Percentiles rank a stretch among this genome's conserved stretches.
Conservation (phyloP, 192 early-diverging fungal genomes). For the Polychytrium aggregatum region DNA sequence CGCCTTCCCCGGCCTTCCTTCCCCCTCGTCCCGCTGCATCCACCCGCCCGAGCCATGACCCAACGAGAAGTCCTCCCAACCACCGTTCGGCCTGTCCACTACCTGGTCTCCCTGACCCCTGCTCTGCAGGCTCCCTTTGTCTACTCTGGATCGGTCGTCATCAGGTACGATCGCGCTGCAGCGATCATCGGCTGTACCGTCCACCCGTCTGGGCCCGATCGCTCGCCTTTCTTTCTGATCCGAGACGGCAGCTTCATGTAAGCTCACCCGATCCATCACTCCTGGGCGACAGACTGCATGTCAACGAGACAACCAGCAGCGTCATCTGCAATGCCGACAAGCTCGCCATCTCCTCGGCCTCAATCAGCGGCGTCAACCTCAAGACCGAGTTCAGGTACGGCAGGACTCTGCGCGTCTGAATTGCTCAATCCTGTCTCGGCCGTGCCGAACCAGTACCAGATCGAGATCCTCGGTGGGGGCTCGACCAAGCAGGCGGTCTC, state of each 20-base stretch:
- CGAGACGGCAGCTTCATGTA: no score
- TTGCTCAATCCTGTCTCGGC: background rate
- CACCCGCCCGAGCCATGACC: no score
- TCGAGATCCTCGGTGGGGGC: background rate
- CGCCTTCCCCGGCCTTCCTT: no score
- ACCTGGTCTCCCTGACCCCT: slow-evolving; percentile 68
- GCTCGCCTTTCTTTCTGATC: no score
- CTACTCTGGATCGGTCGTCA: slow-evolving; percentile 65
- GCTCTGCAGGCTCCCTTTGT: slow-evolving; percentile 63
- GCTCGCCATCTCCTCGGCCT: slow-evolving; percentile 18
- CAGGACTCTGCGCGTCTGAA: background rate
- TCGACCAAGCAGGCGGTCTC: background rate
- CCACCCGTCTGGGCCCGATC: no score
- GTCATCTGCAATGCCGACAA: slow-evolving; percentile 33
- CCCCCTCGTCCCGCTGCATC: no score
- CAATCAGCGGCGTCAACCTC: slow-evolving; percentile 12
- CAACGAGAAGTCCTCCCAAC: slow-evolving; percentile 75
- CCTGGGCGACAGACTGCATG: slow-evolving; percentile 22
- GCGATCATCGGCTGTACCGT: no score
- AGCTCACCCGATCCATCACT: no score
- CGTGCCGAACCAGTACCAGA: slow-evolving; percentile 2
- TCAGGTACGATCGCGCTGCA: no score
- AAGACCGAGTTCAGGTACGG: slow-evolving; percentile 24
- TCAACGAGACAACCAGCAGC: slow-evolving; percentile 28
- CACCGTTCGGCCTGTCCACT: slow-evolving; percentile 73